A percentile compares a stretch with the other conserved stretches of the same genome.
These are phyloP conservation scores for Gypsophila paniculata DNA, from an alignment of 179 eudicot genomes.

Conservation along the genomic window DNA sequence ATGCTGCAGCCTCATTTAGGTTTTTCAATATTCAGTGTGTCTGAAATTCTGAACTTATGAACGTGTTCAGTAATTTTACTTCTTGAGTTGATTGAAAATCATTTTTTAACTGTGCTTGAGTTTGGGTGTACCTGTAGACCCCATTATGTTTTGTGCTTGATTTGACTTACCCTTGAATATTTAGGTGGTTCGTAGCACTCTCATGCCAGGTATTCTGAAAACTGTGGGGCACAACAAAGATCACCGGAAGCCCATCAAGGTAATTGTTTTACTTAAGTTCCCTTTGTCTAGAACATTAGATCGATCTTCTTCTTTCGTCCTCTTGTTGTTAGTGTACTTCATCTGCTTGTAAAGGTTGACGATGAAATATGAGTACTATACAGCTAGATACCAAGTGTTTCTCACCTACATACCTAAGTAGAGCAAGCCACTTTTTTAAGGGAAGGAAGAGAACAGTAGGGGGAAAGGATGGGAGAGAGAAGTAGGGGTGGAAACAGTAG, in stretches of 20 bases:
- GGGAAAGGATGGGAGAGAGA: too few species aligned
- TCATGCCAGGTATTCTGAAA: conserved; percentile 88
- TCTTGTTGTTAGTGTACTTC: too few species aligned
- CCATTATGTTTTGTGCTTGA: too few species aligned
- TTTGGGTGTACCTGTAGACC: too few species aligned
- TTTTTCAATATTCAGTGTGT: too few species aligned
- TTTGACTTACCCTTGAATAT: conserved; percentile 11
- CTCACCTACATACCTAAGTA: background rate
- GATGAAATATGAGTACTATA: background rate
- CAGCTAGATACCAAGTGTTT: background rate
- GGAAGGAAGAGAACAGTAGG: background rate
- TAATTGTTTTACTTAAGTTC: conserved; percentile 23
- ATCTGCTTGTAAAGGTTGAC: background rate
- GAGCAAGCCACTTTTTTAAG: too few species aligned
- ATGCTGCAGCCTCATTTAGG: too few species aligned
- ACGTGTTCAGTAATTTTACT: too few species aligned
- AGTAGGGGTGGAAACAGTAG: background rate
- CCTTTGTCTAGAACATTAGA: background rate
- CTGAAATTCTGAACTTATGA: too few species aligned
- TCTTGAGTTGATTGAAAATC: too few species aligned
- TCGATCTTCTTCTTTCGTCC: background rate
- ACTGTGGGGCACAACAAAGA: conserved; percentile 82
- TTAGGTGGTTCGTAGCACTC: conserved; percentile 81
- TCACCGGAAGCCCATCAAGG: conserved; percentile 94
- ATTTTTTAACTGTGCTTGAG: too few species aligned